Evolutionary conservation across 1,139 yeast species (phyloP).

Genomic region (Yamadazyma songkhlaensis): DNA sequence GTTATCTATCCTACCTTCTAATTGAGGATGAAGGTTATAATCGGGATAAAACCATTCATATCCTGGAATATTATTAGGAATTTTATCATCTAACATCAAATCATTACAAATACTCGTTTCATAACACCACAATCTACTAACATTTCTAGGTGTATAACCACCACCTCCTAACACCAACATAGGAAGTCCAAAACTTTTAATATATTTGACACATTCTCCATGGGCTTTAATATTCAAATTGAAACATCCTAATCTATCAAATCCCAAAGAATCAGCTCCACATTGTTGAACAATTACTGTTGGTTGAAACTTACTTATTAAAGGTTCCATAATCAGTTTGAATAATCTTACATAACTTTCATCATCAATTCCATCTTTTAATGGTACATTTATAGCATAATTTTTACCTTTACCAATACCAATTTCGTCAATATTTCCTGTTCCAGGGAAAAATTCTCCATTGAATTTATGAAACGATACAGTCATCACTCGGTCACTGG

Average conservation of each 20-base stretch:
- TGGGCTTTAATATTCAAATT: constrained; percentile 91
- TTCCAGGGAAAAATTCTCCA: constrained; percentile 96
- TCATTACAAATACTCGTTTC: constrained; percentile 88
- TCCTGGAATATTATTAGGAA: constrained; percentile 81
- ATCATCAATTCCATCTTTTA: constrained; percentile 92
- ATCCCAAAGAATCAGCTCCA: constrained; percentile 92
- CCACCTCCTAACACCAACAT: constrained; percentile 96
- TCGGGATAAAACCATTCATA: constrained; percentile 93
- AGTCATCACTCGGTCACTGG: constrained; percentile 97
- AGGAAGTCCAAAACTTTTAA: constrained; percentile 84
- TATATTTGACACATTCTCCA: constrained; percentile 90
- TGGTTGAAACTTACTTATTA: constrained; percentile 72
- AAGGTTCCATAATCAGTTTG: constrained; percentile 84
- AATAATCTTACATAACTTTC: constrained; percentile 73
- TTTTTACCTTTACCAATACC: constrained; percentile 90
- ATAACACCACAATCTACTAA: constrained; percentile 90
- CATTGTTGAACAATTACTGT: constrained; percentile 88
- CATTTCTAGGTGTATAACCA: constrained; percentile 95
- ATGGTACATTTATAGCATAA: constrained; percentile 83
- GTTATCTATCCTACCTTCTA: constrained; percentile 87
- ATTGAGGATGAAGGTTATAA: constrained; percentile 80
- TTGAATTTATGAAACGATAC: constrained; percentile 94
- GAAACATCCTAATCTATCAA: constrained; percentile 90
- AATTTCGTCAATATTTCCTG: constrained; percentile 84
- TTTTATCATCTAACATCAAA: constrained; percentile 66